phyloP scores from a whole-genome alignment of 345 rosid species.

The Arabis alpina region DNA sequence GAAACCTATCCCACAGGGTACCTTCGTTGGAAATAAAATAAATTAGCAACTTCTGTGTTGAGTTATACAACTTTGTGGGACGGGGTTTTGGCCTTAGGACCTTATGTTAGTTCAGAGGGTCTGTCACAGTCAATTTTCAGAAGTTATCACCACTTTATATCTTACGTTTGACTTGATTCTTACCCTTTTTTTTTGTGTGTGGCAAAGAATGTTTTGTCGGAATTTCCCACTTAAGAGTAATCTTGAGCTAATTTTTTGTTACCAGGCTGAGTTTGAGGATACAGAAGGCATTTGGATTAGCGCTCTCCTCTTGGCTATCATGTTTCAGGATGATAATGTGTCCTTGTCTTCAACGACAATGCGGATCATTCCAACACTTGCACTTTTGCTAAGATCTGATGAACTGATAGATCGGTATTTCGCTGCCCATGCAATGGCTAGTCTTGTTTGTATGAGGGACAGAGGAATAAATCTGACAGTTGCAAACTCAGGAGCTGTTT shows the following conservation, averaged over 20 bases:
- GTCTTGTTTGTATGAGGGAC: constrained; percentile 68
- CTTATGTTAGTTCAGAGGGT: constrained; percentile 18
- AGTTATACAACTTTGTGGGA: constrained; percentile 9
- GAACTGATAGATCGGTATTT: constrained; percentile 75
- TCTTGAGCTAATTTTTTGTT: constrained; percentile 19
- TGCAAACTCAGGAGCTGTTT: constrained; percentile 85
- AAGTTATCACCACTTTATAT: constrained; percentile 4
- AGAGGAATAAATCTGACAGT: constrained; percentile 68
- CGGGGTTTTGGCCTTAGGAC: constrained; percentile 2
- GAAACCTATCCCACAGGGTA: constrained; percentile 14
- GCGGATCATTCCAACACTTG: constrained; percentile 70
- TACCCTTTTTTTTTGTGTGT: constrained; percentile 16
- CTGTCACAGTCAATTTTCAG: constrained; percentile 20
- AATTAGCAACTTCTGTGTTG: constrained; percentile 25
- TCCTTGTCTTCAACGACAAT: constrained; percentile 65
- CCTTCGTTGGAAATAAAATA: constrained; percentile 18
- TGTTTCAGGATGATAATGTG: constrained; percentile 71
- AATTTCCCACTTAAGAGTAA: not conserved
- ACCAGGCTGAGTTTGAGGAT: constrained; percentile 72
- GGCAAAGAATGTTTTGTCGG: constrained; percentile 27
- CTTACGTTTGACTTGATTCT: constrained; percentile 30
- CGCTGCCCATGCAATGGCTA: constrained; percentile 88
- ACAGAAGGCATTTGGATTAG: constrained; percentile 79
- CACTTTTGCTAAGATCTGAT: constrained; percentile 75
- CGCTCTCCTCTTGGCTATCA: constrained; percentile 72